A percentile compares a stretch with the other conserved stretches of the same genome.
Evolutionary conservation across 116 monocot species (phyloP).

Genomic region (Dioscorea cayenensis): DNA sequence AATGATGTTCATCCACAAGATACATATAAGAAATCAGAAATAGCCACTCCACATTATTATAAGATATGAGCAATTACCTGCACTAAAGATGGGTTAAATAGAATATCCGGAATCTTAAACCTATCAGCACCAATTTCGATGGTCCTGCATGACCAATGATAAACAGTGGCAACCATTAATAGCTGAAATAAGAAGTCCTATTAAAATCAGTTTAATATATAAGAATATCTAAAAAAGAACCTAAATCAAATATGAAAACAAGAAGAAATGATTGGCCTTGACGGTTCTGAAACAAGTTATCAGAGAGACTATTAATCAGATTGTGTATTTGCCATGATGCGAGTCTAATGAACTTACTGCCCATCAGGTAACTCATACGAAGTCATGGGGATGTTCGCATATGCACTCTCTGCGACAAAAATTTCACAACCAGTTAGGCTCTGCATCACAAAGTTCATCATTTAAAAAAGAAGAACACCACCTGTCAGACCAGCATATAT

Average conservation of each 20-base stretch:
- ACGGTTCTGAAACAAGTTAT: too few relatives aligned
- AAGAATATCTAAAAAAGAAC: background rate
- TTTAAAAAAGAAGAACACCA: background rate
- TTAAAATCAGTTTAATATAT: background rate
- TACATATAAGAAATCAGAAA: background rate
- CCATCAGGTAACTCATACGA: conserved; percentile 99
- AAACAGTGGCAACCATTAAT: background rate
- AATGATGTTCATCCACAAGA: background rate
- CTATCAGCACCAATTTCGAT: conserved; percentile 97
- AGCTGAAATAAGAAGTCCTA: background rate
- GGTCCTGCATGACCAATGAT: conserved; percentile 44
- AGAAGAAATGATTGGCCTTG: too few relatives aligned
- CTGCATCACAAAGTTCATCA: background rate
- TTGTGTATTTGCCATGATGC: too few relatives aligned
- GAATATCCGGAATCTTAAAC: conserved; percentile 95
- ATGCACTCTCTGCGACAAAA: conserved; percentile 56
- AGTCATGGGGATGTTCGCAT: conserved; percentile 96
- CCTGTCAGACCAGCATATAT: too few relatives aligned
- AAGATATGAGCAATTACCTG: conserved; percentile 36
- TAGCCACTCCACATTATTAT: background rate
- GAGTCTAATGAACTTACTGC: conserved; percentile 54
- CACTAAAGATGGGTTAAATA: conserved; percentile 87
- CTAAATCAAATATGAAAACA: too few relatives aligned
- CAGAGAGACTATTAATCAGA: too few relatives aligned
- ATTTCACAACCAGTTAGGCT: background rate